Conservation (phyloP, 768 basidiomycete genomes). For the Boletus rex-veris region DNA sequence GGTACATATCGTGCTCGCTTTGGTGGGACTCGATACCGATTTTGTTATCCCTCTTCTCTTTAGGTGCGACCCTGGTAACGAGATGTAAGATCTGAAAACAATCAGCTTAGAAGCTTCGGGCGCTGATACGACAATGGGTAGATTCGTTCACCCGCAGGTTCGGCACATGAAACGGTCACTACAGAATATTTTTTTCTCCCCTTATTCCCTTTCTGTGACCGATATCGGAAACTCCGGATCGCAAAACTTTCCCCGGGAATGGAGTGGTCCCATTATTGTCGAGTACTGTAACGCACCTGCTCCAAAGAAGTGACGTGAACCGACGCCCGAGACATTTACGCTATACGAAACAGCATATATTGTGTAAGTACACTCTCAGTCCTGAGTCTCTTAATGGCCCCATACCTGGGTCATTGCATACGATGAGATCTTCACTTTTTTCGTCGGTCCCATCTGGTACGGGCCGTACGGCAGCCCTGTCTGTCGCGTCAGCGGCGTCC, state of each 20-base stretch:
- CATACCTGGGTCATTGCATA: background rate
- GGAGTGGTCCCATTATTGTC: background rate
- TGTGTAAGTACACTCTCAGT: background rate
- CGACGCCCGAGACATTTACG: conserved; percentile 1
- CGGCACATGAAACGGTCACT: conserved; percentile 7
- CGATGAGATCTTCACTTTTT: background rate
- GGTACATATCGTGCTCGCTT: background rate
- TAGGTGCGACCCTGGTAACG: background rate
- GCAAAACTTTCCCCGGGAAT: background rate
- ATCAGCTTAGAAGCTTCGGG: background rate
- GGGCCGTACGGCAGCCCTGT: too few relatives aligned
- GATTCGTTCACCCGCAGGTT: background rate
- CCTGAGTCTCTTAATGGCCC: background rate
- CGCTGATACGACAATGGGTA: background rate
- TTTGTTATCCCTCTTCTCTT: background rate
- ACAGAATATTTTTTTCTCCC: background rate
- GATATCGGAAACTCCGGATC: background rate
- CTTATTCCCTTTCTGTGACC: background rate
- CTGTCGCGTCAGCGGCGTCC: background rate
- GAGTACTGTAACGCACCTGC: background rate
- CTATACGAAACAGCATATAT: background rate
- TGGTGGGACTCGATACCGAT: background rate
- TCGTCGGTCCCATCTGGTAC: background rate
- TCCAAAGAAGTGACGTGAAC: background rate
- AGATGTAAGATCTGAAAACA: background rate